phyloP scores from a whole-genome alignment of 495 filamentous ascomycete genomes.

The Aeminium ludgeri region DNA sequence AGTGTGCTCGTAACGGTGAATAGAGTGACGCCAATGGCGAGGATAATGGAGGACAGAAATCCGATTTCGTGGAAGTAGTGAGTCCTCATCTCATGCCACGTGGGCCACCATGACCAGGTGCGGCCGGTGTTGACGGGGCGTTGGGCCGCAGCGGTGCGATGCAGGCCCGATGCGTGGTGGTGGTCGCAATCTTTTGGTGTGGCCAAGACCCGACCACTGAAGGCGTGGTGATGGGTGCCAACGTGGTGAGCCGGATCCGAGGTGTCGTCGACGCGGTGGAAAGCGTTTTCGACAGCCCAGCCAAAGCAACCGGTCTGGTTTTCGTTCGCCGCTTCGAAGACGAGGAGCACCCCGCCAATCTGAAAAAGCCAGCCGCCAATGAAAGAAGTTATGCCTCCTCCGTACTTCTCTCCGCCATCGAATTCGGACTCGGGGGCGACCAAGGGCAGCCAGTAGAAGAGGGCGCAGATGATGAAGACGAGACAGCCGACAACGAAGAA shows the following conservation, averaged over 20 bases:
- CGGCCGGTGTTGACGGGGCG: slow-evolving; percentile 3
- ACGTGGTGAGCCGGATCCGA: not conserved
- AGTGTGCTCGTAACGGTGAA: slow-evolving; percentile 7
- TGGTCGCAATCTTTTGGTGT: not conserved
- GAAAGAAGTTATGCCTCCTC: slow-evolving; percentile 5
- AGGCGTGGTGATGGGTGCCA: not conserved
- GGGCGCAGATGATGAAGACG: slow-evolving; percentile 4
- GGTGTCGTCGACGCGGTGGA: not conserved
- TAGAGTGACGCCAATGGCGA: slow-evolving; percentile 2
- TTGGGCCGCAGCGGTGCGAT: not conserved
- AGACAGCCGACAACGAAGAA: slow-evolving; percentile 5
- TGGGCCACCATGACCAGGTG: slow-evolving; percentile 9
- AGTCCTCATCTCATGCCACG: slow-evolving; percentile 4
- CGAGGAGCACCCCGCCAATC: slow-evolving; percentile 5
- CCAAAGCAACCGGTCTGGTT: slow-evolving; percentile 10
- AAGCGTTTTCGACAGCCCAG: slow-evolving; percentile 8
- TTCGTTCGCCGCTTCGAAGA: slow-evolving; percentile 10
- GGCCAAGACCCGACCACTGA: too few species aligned
- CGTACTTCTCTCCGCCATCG: not conserved
- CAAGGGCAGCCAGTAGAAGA: slow-evolving; percentile 9
- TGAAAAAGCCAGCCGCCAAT: slow-evolving; percentile 7
- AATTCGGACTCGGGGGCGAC: slow-evolving; percentile 2
- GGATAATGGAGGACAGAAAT: slow-evolving; percentile 1
- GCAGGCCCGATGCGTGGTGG: slow-evolving; percentile 2
- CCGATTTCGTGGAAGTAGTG: slow-evolving; percentile 12